Evolutionary conservation across 257 asterid species (phyloP).

Genomic region (Jasminum sambac): DNA sequence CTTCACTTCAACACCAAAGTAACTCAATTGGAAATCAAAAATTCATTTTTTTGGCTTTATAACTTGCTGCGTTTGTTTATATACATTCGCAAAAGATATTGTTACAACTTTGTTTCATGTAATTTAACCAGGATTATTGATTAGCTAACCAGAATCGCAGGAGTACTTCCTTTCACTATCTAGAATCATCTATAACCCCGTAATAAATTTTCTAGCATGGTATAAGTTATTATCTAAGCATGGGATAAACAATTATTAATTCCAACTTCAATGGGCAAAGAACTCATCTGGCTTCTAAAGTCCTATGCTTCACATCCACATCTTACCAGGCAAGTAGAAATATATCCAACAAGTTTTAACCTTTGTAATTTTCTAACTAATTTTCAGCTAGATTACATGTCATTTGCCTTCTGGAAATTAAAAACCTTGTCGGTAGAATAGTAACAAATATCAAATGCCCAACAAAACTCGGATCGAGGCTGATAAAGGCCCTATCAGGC

Average conservation of each 20-base stretch:
- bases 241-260: no score
- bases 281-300: not conserved
- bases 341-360: not conserved
- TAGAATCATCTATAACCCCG: not conserved
- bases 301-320: not conserved
- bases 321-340: not conserved
- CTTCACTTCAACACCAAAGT: no score
- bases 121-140: not conserved
- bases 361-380: not conserved
- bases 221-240: no score
- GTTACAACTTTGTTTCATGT: not conserved
- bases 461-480: no score
- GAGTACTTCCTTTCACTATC: no score
- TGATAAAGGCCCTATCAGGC: no score
- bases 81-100: not conserved
- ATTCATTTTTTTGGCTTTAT: no score
- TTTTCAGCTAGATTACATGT: not conserved
- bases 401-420: not conserved
- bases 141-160: not conserved
- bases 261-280: no score
- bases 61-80: no score
- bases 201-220: no score
- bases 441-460: not conserved
- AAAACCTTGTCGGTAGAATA: not conserved
- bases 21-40: no score